These are phyloP conservation scores for Cardamine chenopodiifolia DNA, from an alignment of 345 rosid genomes.

Conservation along the genomic window DNA sequence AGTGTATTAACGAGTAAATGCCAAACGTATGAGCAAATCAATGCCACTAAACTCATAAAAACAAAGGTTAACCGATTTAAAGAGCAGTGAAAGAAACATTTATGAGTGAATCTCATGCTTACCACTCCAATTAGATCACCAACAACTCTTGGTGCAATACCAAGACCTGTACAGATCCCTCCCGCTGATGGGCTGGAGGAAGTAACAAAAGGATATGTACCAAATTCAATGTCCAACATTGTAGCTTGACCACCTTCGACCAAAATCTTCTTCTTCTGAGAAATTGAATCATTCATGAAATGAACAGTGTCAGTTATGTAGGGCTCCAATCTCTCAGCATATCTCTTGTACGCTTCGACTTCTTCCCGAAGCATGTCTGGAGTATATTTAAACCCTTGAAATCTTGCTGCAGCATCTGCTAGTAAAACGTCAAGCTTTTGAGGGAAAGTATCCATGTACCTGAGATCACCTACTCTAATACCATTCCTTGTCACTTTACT, in stretches of 20 bases:
- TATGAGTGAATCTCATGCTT: constrained; percentile 37
- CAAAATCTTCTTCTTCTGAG: constrained; percentile 76
- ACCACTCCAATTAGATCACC: constrained; percentile 98
- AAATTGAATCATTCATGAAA: constrained; percentile 76
- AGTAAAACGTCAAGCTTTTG: constrained; percentile 81
- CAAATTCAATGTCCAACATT: constrained; percentile 94
- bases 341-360: constrained; percentile 89
- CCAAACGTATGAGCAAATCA: background rate
- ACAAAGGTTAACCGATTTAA: background rate
- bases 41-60: background rate
- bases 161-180: constrained; percentile 95
- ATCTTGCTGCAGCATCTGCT: constrained; percentile 80
- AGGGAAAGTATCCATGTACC: constrained; percentile 92
- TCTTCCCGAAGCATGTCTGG: constrained; percentile 80
- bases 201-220: constrained; percentile 96
- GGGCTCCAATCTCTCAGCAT: constrained; percentile 90
- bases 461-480: constrained; percentile 86
- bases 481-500: constrained; percentile 88
- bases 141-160: constrained; percentile 85
- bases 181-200: constrained; percentile 98
- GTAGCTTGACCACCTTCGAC: constrained; percentile 99
- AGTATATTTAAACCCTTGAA: constrained; percentile 64
- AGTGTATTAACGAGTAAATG: background rate
- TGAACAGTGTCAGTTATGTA: constrained; percentile 85
- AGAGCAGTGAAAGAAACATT: background rate